These are phyloP conservation scores for Forsythia viridissima DNA, from an alignment of 257 asterid genomes.

Conservation along the genomic window DNA sequence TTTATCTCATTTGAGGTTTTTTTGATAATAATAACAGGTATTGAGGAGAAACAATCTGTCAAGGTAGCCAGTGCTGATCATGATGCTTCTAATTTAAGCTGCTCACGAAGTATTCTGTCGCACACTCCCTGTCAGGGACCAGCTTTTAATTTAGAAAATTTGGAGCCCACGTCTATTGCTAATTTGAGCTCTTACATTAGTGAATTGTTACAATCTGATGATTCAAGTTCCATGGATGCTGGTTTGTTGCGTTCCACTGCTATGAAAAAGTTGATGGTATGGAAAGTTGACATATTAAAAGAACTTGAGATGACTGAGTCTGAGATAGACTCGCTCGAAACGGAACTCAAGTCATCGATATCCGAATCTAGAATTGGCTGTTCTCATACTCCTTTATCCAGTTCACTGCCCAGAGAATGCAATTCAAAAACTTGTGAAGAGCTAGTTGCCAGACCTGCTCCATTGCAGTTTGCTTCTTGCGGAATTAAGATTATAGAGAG, in stretches of 20 bases:
- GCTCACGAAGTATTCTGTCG: constrained; percentile 52
- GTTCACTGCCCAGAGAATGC: constrained; percentile 44
- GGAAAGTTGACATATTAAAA: constrained; percentile 71
- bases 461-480: constrained; percentile 43
- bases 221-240: constrained; percentile 47
- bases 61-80: constrained; percentile 48
- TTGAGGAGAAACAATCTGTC: constrained; percentile 63
- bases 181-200: constrained; percentile 59
- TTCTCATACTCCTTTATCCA: constrained; percentile 43
- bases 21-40: constrained; percentile 47
- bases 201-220: constrained; percentile 65
- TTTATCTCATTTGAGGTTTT: constrained; percentile 17
- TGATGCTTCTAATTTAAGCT: constrained; percentile 44
- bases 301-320: constrained; percentile 79
- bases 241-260: constrained; percentile 61
- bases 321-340: constrained; percentile 88
- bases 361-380: constrained; percentile 37
- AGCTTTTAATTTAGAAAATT: constrained; percentile 64
- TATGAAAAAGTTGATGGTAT: constrained; percentile 64
- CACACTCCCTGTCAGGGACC: constrained; percentile 49
- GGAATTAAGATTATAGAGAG: constrained; percentile 33
- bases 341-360: constrained; percentile 60
- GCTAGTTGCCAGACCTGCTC: constrained; percentile 44
- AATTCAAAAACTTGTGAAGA: constrained; percentile 47
- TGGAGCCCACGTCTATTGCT: constrained; percentile 61